Evolutionary conservation across 805 yeast species (phyloP), one percentile per base, ranked within the genome.

Genomic region (Blastobotrys attinorum): DNA sequence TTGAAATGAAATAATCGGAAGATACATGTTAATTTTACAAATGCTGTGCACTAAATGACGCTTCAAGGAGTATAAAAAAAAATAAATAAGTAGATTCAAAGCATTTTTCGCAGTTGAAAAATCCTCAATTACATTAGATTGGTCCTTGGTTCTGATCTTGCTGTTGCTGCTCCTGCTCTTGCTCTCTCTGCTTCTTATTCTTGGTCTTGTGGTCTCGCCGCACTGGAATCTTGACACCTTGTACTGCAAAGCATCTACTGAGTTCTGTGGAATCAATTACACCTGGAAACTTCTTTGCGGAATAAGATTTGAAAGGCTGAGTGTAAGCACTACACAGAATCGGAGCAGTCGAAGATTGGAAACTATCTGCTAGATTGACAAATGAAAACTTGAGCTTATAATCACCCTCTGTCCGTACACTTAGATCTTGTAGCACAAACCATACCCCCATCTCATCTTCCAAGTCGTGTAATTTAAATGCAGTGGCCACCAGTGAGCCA

Each of bases 251-350:
- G 17, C 67, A 61, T 31, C 65, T 50, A 29, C 71, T 66, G 25
- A 69, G 55, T 2, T 63, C 59, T 2, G 69, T 63, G 27, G 66
- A 57, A 35, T 69, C 72, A 35, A 65, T 66, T 16, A 69, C 73
- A 4, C 73, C 73, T 1, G 73, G 73, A 47, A 68, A 69, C 49
- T 60, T 63, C 47, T 69, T 69, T 0, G 73, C 72, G 29, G 69
- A 62, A 47, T 61, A 69, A 3, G 67, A 71, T 32, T 53, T 56
- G 55, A 69, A 67, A 3, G 55, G 47, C 7, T 62, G 57, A 11
- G 67, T 63, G 46, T 61, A 68, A 31, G 55, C 50, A n/a, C 50
- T 48, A 31, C 61, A 46, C 3, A 52, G 40, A 8, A 52, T 42
- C 4, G 54, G 55, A 5, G 48, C 37, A 21, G 41, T 42, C 17